A percentile compares a stretch with the other conserved stretches of the same genome.
Conservation (phyloP, 169 alveolate genomes). For the Plasmodium vivax region DNA sequence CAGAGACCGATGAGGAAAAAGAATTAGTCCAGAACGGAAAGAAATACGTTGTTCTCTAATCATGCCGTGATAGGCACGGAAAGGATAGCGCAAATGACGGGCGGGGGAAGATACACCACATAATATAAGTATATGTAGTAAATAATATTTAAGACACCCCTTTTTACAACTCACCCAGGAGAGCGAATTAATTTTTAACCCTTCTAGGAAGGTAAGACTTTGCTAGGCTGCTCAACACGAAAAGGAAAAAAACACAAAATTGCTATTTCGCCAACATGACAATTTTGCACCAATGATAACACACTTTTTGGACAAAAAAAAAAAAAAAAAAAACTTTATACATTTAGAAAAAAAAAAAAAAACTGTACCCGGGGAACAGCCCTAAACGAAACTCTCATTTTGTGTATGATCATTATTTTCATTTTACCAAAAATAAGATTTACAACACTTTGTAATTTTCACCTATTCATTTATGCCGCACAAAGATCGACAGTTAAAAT, state of each 20-base stretch:
- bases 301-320: neutral
- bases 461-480: neutral
- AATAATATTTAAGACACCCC: too few species aligned
- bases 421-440: neutral
- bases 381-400: neutral
- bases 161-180: too few species aligned
- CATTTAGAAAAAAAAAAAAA: neutral
- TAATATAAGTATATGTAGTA: neutral
- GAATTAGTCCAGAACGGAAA: constrained; percentile 8
- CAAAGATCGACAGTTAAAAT: too few species aligned
- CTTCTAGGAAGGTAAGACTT: too few species aligned
- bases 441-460: neutral
- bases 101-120: neutral
- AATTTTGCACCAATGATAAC: too few species aligned
- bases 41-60: neutral
- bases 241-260: too few species aligned
- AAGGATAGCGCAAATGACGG: neutral
- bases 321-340: neutral
- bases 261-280: too few species aligned
- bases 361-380: neutral
- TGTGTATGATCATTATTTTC: neutral
- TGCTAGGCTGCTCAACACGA: too few species aligned
- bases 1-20: neutral
- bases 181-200: too few species aligned
- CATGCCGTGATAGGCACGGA: neutral